These are phyloP conservation scores for Pilatotrama ljubarskyi DNA, from an alignment of 768 basidiomycete genomes.

Conservation along the genomic window DNA sequence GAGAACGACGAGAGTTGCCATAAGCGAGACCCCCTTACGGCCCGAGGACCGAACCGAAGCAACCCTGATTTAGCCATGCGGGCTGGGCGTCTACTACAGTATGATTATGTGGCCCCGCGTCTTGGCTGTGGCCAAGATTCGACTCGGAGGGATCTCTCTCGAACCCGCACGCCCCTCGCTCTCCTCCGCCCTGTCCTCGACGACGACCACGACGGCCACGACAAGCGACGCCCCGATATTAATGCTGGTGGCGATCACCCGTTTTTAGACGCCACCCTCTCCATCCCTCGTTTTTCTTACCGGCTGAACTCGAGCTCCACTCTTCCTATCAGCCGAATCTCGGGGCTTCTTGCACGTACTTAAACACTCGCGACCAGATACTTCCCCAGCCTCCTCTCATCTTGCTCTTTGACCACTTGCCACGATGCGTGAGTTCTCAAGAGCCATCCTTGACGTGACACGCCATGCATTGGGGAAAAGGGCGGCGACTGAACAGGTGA, in stretches of 20 bases:
- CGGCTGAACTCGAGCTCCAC: conserved; percentile 9
- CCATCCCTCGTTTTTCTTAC: not conserved
- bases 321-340: conserved; percentile 14
- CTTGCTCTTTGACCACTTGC: not conserved
- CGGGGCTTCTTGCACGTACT: conserved; percentile 1
- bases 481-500: conserved; percentile 14
- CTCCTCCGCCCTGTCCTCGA: not conserved
- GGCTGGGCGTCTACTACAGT: not conserved
- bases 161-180: not conserved
- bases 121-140: not conserved
- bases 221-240: not conserved
- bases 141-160: not conserved
- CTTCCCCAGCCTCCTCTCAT: not conserved
- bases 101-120: no score
- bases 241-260: not conserved
- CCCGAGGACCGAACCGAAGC: not conserved
- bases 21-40: not conserved
- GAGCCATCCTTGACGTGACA: conserved; percentile 11
- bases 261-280: not conserved
- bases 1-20: conserved; percentile 7
- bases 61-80: not conserved
- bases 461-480: conserved; percentile 2
- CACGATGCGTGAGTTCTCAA: conserved; percentile 15
- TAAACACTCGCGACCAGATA: not conserved
- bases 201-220: not conserved